Conservation (phyloP, 768 basidiomycete species). For the Albatrellus ellisii region DNA sequence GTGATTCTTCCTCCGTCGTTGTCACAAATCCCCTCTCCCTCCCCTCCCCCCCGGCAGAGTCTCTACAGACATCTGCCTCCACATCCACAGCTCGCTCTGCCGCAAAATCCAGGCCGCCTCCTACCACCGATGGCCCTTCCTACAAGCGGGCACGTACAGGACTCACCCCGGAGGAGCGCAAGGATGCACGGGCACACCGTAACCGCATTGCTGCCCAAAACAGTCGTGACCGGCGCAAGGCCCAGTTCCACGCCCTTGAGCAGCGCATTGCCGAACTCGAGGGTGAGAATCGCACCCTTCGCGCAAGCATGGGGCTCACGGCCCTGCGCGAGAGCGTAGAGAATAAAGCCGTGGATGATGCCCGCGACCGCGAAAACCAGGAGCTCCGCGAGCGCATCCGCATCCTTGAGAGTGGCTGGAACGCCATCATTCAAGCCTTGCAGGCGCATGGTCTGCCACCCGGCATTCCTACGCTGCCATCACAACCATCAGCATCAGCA, state of each 20-base stretch:
- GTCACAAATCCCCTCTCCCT: background rate
- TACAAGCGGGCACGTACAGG: constrained; percentile 66
- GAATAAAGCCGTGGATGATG: constrained; percentile 25
- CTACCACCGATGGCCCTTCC: constrained; percentile 26
- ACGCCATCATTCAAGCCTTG: constrained; percentile 65
- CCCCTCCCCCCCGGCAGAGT: constrained; percentile 4
- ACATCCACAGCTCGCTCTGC: background rate
- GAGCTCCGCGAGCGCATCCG: constrained; percentile 66
- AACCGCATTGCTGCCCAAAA: constrained; percentile 92
- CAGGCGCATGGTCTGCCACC: constrained; percentile 53
- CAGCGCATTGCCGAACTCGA: constrained; percentile 82
- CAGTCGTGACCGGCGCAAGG: constrained; percentile 82
- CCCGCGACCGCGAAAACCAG: constrained; percentile 52
- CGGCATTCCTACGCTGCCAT: constrained; percentile 23
- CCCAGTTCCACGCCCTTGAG: constrained; percentile 84
- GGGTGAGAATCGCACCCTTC: constrained; percentile 70
- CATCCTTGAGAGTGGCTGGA: constrained; percentile 72
- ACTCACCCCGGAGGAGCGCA: constrained; percentile 59
- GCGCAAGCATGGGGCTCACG: constrained; percentile 30
- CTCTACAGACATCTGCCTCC: constrained; percentile 6
- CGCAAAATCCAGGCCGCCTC: constrained; percentile 9
- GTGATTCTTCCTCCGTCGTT: constrained; percentile 1
- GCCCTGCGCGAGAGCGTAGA: constrained; percentile 19
- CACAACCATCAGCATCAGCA: constrained; percentile 8
- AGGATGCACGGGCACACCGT: constrained; percentile 79